phyloP scores from a whole-genome alignment of 2,329 filamentous ascomycete species.

The Microsporum ferrugineum region DNA sequence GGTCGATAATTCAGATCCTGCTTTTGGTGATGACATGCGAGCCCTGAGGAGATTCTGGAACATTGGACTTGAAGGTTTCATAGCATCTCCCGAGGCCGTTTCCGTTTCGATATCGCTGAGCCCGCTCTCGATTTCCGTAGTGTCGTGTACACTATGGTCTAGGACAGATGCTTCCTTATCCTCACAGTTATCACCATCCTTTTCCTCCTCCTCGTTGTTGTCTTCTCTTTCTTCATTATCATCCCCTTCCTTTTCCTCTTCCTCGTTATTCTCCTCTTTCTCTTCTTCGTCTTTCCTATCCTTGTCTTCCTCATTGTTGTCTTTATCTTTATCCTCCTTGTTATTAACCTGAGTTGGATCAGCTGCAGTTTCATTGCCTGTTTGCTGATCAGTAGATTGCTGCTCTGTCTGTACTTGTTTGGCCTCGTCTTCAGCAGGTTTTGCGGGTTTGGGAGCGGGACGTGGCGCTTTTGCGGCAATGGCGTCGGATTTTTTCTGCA shows the following conservation, averaged over 20 bases:
- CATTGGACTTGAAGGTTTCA: constrained; percentile 1
- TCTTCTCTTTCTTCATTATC: constrained; percentile 25
- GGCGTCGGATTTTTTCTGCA: constrained; percentile 48
- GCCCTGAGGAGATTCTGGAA: constrained; percentile 11
- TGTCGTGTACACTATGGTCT: constrained; percentile 50
- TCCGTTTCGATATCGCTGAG: constrained; percentile 52
- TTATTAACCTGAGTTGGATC: neutral
- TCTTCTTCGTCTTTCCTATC: neutral
- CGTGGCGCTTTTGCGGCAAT: constrained; percentile 34
- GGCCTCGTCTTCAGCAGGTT: constrained; percentile 9
- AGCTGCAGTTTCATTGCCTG: neutral
- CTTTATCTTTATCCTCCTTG: neutral
- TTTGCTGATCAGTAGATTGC: neutral
- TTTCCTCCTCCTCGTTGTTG: constrained; percentile 35
- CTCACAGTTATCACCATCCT: constrained; percentile 28
- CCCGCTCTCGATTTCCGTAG: constrained; percentile 58
- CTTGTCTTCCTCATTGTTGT: neutral
- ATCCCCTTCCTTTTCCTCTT: constrained; percentile 1
- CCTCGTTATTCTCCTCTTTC: neutral
- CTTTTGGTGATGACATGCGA: constrained; percentile 13
- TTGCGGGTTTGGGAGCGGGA: constrained; percentile 7
- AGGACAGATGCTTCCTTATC: constrained; percentile 33
- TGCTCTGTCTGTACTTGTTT: neutral
- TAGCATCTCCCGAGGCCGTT: constrained; percentile 12
- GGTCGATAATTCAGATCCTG: constrained; percentile 12